Conservation (phyloP, 306 rosid species). For the Chamaecrista fasciculata region DNA sequence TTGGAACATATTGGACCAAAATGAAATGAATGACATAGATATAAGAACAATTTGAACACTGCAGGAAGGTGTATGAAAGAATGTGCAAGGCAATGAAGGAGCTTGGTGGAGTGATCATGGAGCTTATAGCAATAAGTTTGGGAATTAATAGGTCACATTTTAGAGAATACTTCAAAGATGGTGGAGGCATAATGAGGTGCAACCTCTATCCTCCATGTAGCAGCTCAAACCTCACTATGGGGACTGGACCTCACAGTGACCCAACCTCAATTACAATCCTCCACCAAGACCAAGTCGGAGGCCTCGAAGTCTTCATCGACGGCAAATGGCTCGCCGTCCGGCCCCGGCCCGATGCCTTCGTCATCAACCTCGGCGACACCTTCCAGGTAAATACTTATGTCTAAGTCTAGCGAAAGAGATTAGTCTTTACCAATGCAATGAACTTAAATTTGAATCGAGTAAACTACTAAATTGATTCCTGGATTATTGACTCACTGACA, state of each 20-base stretch:
- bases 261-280: constrained; percentile 76
- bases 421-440: no score
- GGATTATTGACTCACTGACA: no score
- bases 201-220: constrained; percentile 66
- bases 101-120: constrained; percentile 46
- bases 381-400: constrained; percentile 62
- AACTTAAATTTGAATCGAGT: no score
- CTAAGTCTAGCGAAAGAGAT: no score
- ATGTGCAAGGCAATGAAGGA: constrained; percentile 68
- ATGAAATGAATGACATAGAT: not conserved
- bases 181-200: constrained; percentile 66
- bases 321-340: constrained; percentile 55
- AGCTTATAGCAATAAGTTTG: constrained; percentile 59
- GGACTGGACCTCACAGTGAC: constrained; percentile 78
- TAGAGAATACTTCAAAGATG: constrained; percentile 54
- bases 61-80: constrained; percentile 60
- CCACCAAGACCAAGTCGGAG: constrained; percentile 78
- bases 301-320: constrained; percentile 51
- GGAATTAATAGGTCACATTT: constrained; percentile 47
- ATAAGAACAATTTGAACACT: no score
- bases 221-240: constrained; percentile 47
- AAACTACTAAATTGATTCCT: no score
- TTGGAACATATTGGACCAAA: no score
- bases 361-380: constrained; percentile 70
- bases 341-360: constrained; percentile 58